Evolutionary conservation across 1,139 yeast species (phyloP).

Genomic region (Scheffersomyces titani): DNA sequence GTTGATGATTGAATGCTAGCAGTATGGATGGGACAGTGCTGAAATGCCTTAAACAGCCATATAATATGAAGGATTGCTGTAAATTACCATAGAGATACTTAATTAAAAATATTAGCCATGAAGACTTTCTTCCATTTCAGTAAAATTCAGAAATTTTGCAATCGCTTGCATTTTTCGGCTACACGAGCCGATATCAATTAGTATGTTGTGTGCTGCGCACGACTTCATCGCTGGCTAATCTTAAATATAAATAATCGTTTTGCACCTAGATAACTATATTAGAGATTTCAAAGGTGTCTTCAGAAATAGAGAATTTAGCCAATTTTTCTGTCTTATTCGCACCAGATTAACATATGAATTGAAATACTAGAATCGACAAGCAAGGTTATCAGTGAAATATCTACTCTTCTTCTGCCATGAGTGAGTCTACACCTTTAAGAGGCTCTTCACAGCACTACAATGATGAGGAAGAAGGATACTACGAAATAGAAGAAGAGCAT

Average conservation of each 20-base stretch:
- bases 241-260: too few species aligned
- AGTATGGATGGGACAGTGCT: too few species aligned
- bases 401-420: slow-evolving; percentile 4
- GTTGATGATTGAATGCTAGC: too few species aligned
- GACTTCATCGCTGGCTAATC: background rate
- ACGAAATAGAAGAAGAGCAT: slow-evolving; percentile 18
- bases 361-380: background rate
- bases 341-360: background rate
- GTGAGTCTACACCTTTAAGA: slow-evolving; percentile 17
- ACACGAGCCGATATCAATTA: background rate
- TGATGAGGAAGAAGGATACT: slow-evolving; percentile 11
- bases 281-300: background rate
- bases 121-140: slow-evolving; percentile 4
- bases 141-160: background rate
- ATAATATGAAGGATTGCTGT: background rate
- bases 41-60: background rate
- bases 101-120: background rate
- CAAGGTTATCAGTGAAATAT: background rate
- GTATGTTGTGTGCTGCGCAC: background rate
- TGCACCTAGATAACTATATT: background rate
- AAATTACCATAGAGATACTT: too few species aligned
- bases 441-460: slow-evolving; percentile 5
- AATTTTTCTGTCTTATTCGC: background rate
- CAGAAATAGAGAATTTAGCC: slow-evolving; percentile 1
- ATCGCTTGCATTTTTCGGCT: background rate